A percentile compares a stretch with the other conserved stretches of the same genome.
These are phyloP conservation scores for Sporothrix pallida DNA, from an alignment of 2,329 filamentous ascomycete species.

Conservation along the genomic window DNA sequence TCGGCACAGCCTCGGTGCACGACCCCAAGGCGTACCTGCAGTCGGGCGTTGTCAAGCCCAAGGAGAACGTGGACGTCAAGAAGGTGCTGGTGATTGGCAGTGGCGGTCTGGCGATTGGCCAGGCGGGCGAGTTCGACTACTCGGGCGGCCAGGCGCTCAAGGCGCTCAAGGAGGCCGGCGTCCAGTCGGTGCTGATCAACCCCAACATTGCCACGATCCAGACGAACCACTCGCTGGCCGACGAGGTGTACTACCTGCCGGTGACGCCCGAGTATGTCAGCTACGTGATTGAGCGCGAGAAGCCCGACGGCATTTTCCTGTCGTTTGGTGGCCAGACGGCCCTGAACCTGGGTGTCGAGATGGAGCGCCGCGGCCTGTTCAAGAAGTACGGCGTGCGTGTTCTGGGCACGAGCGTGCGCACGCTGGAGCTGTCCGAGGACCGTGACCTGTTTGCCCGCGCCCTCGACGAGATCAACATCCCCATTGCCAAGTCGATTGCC, in stretches of 20 bases:
- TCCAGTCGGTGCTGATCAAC: conserved; percentile 97
- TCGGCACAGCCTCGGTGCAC: conserved; percentile 37
- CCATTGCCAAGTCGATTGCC: conserved; percentile 94
- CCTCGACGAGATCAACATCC: conserved; percentile 95
- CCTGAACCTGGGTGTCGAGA: conserved; percentile 93
- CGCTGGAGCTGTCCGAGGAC: conserved; percentile 92
- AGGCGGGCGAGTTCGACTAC: conserved; percentile 98
- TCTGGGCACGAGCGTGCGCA: conserved; percentile 91
- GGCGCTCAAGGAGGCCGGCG: conserved; percentile 95
- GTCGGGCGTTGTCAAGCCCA: conserved; percentile 81
- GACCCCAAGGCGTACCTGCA: conserved; percentile 69
- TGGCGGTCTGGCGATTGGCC: conserved; percentile 94
- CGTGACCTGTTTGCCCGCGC: conserved; percentile 95
- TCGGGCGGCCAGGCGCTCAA: conserved; percentile 97
- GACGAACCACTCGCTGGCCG: conserved; percentile 95
- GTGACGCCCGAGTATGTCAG: conserved; percentile 97
- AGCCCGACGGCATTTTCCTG: conserved; percentile 95
- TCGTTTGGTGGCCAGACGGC: conserved; percentile 98
- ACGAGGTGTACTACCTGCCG: conserved; percentile 98
- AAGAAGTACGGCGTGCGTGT: conserved; percentile 96
- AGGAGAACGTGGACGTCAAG: conserved; percentile 84
- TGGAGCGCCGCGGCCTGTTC: conserved; percentile 94
- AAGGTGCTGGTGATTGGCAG: conserved; percentile 97
- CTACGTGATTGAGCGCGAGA: conserved; percentile 95
- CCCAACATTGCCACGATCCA: conserved; percentile 99